These are phyloP conservation scores for Eucalyptus virginea DNA, from an alignment of 345 rosid genomes.

Conservation along the genomic window DNA sequence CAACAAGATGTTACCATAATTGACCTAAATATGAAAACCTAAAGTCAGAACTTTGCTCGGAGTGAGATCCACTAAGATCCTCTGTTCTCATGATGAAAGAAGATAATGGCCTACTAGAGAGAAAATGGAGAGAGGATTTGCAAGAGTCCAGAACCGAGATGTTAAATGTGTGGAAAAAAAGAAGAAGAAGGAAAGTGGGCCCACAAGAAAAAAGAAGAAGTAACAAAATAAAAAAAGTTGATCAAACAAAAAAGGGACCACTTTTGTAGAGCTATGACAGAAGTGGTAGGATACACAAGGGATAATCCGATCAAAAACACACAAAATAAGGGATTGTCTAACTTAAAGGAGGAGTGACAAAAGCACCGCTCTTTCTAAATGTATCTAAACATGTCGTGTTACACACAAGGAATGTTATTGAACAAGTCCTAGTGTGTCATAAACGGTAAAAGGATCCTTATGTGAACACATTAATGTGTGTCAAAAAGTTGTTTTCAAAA, in stretches of 20 bases:
- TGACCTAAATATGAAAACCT: not conserved
- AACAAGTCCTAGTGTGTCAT: no score
- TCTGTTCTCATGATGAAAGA: not conserved
- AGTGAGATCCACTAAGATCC: not conserved
- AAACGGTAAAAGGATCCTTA: no score
- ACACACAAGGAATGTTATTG: not conserved
- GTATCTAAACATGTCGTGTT: not conserved
- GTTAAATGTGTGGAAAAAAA: not conserved
- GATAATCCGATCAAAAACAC: not conserved
- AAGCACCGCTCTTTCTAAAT: not conserved
- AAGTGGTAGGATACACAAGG: fast-evolving
- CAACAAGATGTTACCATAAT: not conserved
- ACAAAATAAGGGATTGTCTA: not conserved
- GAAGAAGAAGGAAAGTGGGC: not conserved
- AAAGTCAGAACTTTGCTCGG: no score
- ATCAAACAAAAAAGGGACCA: not conserved
- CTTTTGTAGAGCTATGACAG: no score
- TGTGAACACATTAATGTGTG: no score
- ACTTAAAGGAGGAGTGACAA: not conserved
- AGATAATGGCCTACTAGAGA: no score
- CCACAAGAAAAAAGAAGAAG: not conserved
- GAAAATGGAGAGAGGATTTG: not conserved
- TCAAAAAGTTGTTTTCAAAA: no score
- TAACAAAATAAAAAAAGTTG: not conserved
- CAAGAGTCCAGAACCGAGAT: not conserved